Evolutionary conservation across 352 stramenopile genomes (phyloP).

Genomic region (Phytophthora macrochlamydospora): DNA sequence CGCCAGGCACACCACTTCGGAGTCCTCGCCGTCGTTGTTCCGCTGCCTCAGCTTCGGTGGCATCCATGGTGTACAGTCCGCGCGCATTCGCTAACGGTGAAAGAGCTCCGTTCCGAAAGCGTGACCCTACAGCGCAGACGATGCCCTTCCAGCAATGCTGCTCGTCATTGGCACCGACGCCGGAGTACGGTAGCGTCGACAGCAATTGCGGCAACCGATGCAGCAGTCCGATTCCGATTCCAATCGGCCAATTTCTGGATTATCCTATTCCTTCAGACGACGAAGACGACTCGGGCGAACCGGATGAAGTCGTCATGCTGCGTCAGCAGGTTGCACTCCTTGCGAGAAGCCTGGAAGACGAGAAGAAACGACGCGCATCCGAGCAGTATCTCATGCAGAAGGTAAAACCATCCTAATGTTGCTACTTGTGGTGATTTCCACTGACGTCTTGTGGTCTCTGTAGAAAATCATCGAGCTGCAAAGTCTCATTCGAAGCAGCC

Average conservation of each 20-base stretch:
- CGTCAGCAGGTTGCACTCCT: conserved; percentile 65
- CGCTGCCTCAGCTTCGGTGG: conserved; percentile 34
- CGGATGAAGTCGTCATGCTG: conserved; percentile 48
- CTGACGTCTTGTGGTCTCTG: conserved; percentile 8
- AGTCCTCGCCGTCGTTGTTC: conserved; percentile 40
- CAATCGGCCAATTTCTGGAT: conserved; percentile 20
- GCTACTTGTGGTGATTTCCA: neutral
- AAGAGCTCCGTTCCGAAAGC: conserved; percentile 15
- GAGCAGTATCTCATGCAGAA: conserved; percentile 77
- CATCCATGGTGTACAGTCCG: conserved; percentile 40
- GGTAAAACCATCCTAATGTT: conserved; percentile 24
- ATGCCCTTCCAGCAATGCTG: conserved; percentile 22
- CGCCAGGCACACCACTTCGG: conserved; percentile 15
- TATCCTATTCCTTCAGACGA: conserved; percentile 34
- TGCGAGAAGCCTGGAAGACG: conserved; percentile 58
- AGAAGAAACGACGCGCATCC: conserved; percentile 66
- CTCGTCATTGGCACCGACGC: conserved; percentile 21
- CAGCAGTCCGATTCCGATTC: conserved; percentile 25
- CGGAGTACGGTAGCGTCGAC: conserved; percentile 33
- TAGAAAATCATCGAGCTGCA: conserved; percentile 83
- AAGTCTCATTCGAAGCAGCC: conserved; percentile 58
- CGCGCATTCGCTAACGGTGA: conserved; percentile 33
- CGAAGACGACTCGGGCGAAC: conserved; percentile 33
- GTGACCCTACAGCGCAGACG: conserved; percentile 27
- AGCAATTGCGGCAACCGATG: conserved; percentile 35